These are phyloP conservation scores for Exserohilum rostratum DNA, from an alignment of 2,329 filamentous ascomycete genomes.

Conservation along the genomic window DNA sequence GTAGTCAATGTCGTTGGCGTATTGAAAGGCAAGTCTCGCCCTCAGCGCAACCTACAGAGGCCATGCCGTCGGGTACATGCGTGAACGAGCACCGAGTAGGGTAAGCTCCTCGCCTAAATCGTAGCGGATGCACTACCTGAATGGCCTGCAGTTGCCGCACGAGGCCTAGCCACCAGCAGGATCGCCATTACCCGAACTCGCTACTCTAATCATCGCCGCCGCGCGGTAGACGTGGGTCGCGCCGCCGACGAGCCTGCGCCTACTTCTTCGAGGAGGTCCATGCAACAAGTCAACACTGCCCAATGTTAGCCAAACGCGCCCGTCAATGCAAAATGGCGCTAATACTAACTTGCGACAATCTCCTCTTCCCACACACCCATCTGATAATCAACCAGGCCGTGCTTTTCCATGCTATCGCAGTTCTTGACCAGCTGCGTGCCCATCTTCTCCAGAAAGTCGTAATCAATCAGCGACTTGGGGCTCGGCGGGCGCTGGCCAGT, in stretches of 20 bases:
- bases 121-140: constrained; percentile 20
- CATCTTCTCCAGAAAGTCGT: constrained; percentile 75
- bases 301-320: constrained; percentile 16
- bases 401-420: constrained; percentile 84
- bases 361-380: constrained; percentile 96
- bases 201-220: constrained; percentile 42
- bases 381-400: constrained; percentile 96
- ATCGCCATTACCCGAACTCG: constrained; percentile 15
- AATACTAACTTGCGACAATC: constrained; percentile 76
- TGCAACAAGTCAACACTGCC: constrained; percentile 59
- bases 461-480: constrained; percentile 69
- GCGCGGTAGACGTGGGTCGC: constrained; percentile 38
- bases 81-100: constrained; percentile 7
- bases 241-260: constrained; percentile 40
- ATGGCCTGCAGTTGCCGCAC: constrained; percentile 20
- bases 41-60: constrained; percentile 3
- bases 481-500: constrained; percentile 63
- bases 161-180: constrained; percentile 19
- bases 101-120: constrained; percentile 17
- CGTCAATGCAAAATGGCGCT: background rate
- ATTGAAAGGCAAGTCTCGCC: constrained; percentile 11
- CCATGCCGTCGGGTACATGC: constrained; percentile 19
- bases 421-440: constrained; percentile 80
- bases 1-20: constrained; percentile 11
- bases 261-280: constrained; percentile 59